phyloP scores from a whole-genome alignment of 176 grass and related monocot species.

The Oryza meridionalis region DNA sequence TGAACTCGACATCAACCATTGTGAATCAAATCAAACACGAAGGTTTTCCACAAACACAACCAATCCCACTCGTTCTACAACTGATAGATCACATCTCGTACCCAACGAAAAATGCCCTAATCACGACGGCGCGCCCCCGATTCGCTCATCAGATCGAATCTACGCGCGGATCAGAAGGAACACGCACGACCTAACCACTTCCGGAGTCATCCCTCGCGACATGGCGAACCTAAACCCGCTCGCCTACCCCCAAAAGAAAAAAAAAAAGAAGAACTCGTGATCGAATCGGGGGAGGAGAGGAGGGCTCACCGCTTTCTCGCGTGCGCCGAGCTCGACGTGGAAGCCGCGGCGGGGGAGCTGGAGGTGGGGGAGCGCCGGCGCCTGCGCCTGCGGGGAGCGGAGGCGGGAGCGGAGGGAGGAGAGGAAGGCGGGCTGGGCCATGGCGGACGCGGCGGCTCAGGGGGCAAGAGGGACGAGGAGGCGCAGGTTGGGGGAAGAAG shows the following conservation, averaged over 20 bases:
- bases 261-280: not conserved
- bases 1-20: not conserved
- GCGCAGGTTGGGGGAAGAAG: not conserved
- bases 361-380: not conserved
- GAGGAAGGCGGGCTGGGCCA: constrained; percentile 58
- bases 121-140: not conserved
- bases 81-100: not conserved
- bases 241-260: too few relatives aligned
- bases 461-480: not conserved
- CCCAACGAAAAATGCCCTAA: not conserved
- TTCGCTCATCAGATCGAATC: constrained; percentile 21
- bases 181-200: not conserved
- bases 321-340: constrained; percentile 78
- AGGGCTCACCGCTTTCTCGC: constrained; percentile 72
- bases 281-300: not conserved
- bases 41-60: not conserved
- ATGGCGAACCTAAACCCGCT: not conserved
- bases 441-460: constrained; percentile 24
- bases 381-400: constrained; percentile 9
- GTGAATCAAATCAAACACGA: not conserved
- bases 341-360: constrained; percentile 54
- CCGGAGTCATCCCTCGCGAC: too few relatives aligned
- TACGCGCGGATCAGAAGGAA: not conserved
- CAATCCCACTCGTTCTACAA: not conserved
- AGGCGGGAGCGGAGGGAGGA: constrained; percentile 49